Base-by-base conservation (phyloP, 176 grass and related monocot species). In the Aegilops speltoides region DNA sequence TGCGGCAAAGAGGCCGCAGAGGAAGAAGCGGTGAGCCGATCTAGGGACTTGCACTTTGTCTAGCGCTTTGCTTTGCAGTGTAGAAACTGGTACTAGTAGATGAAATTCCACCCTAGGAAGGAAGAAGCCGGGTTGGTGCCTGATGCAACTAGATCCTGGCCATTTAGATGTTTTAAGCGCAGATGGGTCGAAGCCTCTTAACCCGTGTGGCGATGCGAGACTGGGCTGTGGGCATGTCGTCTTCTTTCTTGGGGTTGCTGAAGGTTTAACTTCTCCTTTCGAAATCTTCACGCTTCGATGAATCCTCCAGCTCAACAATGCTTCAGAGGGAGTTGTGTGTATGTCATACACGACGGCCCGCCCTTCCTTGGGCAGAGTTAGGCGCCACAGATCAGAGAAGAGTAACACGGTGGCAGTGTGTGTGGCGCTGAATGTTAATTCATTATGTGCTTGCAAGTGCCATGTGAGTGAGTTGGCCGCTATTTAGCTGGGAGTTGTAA, bases 1-100 rank as follows among this genome's bases (percentile, higher is more conserved):
- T 7, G 64, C 32, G 15, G 64, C 64, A 45, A 79, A 57, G 84
- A 79, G 76, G 64, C 65, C 84, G 9, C 34, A 65, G 71, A 79
- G 84, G 24, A 86, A 86, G 67, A 66, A 6, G 10, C 76, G 34
- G 23, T 64, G 31, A 15, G 4, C n/a, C n/a, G 22, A 24, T 5
- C 19, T 12, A 63, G 20, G 60, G 16, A 63, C 0, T 62, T 23
- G 1, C 60, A 59, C 56, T 0, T 25, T 23, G 60, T 3, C 22
- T 25, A 0, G n/a, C 23, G 3, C 1, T 62, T 62, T n/a, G 54
- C 54, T 57, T 57, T 62, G 59, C 59, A 24, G 6, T 8, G 22
- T 8, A 62, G n/a, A 63, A 12, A 25, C 20, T 63, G 60, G 60
- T 25, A 25, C 19, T 9, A 9, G 2, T 22, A n/a, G 9, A 61